These are phyloP conservation scores for Auricularia sp. DNA, from an alignment of 768 basidiomycete genomes.

Conservation along the genomic window DNA sequence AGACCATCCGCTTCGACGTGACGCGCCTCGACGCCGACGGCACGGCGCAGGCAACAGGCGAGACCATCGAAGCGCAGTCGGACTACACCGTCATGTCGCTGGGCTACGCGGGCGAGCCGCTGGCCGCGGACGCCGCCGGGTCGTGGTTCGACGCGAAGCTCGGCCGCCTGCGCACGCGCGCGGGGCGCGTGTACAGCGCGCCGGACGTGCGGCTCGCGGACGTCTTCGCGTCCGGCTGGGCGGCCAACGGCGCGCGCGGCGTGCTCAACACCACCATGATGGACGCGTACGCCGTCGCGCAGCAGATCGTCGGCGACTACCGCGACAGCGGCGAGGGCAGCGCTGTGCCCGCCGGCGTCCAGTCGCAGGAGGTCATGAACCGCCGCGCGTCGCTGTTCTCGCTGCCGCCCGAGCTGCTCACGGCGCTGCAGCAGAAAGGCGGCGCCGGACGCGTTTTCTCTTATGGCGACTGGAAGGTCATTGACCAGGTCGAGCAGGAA, in stretches of 20 bases:
- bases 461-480: conserved; percentile 64
- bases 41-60: conserved; percentile 43
- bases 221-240: conserved; percentile 93
- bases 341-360: neutral
- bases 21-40: conserved; percentile 10
- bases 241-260: conserved; percentile 80
- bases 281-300: conserved; percentile 74
- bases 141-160: conserved; percentile 49
- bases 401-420: conserved; percentile 13
- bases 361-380: conserved; percentile 11
- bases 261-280: conserved; percentile 92
- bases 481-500: conserved; percentile 62
- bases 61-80: conserved; percentile 42
- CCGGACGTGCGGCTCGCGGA: conserved; percentile 28
- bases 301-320: conserved; percentile 56
- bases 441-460: conserved; percentile 44
- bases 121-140: conserved; percentile 13
- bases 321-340: conserved; percentile 10
- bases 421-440: conserved; percentile 29
- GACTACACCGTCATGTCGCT: conserved; percentile 80
- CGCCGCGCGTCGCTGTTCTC: conserved; percentile 5
- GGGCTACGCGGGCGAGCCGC: conserved; percentile 69
- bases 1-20: conserved; percentile 8
- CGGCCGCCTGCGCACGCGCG: conserved; percentile 43
- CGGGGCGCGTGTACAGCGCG: conserved; percentile 35